Evolutionary conservation across 176 grass and related monocot genomes (phyloP).

Genomic region (Stipa capillata): DNA sequence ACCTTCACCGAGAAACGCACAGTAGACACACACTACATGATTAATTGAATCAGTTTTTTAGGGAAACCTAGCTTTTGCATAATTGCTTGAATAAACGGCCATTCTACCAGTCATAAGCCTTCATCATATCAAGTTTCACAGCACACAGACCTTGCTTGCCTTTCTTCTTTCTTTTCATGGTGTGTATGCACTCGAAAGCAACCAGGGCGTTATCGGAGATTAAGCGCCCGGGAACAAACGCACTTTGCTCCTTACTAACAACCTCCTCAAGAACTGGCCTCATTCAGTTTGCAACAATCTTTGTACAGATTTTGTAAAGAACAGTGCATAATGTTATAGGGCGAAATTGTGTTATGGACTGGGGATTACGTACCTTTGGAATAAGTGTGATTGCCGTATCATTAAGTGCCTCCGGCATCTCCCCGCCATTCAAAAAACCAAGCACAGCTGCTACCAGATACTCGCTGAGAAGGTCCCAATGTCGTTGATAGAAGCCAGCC

Average conservation of each 20-base stretch:
- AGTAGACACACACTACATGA: not conserved
- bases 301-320: no score
- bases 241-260: no score
- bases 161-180: no score
- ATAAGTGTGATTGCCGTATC: not conserved
- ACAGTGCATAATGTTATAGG: no score
- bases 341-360: no score
- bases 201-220: no score
- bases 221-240: no score
- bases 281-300: no score
- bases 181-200: no score
- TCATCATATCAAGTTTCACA: no score
- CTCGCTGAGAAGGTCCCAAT: rapidly evolving
- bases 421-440: not conserved
- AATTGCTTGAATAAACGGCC: not conserved
- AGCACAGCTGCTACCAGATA: not conserved
- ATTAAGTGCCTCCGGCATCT: not conserved
- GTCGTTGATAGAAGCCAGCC: not conserved
- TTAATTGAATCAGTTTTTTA: not conserved
- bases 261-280: no score
- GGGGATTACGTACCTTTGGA: not conserved
- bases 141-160: no score
- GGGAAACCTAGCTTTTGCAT: not conserved
- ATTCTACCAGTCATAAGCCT: not conserved
- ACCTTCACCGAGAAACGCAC: not conserved